These are phyloP conservation scores for Aspergillus novofumigatus DNA, from an alignment of 2,329 filamentous ascomycete species.

Conservation along the genomic window DNA sequence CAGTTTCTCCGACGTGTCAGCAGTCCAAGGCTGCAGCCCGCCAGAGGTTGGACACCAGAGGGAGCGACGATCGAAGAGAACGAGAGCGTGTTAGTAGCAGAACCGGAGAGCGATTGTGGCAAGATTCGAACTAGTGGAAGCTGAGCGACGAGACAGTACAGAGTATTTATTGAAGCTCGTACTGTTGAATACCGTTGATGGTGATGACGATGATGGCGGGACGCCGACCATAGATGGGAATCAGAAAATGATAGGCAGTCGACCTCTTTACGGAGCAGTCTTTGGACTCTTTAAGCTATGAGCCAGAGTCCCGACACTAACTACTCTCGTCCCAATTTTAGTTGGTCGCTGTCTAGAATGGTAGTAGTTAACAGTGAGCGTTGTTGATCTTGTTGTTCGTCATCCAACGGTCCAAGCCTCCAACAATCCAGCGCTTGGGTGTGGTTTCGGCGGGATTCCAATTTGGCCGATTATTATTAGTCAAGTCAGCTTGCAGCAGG, in stretches of 20 bases:
- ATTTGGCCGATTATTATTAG: background rate
- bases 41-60: background rate
- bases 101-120: background rate
- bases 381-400: background rate
- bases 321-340: background rate
- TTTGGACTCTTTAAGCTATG: background rate
- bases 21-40: background rate
- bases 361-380: background rate
- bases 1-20: background rate
- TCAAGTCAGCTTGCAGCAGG: background rate
- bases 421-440: background rate
- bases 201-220: background rate
- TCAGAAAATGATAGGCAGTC: background rate
- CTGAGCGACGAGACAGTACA: background rate
- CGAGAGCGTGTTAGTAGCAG: background rate
- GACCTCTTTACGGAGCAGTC: background rate
- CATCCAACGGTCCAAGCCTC: background rate
- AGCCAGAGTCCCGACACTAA: background rate
- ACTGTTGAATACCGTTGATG: background rate
- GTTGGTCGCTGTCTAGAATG: background rate
- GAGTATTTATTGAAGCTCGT: background rate
- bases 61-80: background rate
- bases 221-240: background rate
- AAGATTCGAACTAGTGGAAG: background rate
- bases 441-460: background rate